Evolutionary conservation across 2,329 filamentous ascomycete species (phyloP).

Genomic region (Pseudocercospora cruenta): DNA sequence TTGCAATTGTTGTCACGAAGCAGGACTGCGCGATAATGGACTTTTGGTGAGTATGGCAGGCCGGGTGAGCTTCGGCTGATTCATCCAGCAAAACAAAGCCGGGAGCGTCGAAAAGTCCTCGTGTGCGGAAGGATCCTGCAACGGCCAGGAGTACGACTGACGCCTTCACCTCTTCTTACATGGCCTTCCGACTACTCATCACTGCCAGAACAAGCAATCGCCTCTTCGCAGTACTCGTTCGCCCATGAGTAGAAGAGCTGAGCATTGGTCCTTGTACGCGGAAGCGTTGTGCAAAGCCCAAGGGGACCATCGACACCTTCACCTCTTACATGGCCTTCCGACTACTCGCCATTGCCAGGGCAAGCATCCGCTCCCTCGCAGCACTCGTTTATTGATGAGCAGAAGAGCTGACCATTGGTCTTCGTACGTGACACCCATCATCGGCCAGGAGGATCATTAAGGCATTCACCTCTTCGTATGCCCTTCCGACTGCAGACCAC

Average conservation of each 20-base stretch:
- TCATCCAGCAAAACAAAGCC: background rate
- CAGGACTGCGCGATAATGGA: background rate
- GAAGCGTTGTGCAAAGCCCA: background rate
- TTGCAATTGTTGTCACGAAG: background rate
- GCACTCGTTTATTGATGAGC: no score
- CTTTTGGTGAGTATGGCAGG: background rate
- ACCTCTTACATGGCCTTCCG: no score
- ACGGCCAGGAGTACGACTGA: background rate
- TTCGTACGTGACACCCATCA: no score
- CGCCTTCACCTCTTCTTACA: background rate
- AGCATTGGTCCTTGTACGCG: background rate
- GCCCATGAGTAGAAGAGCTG: background rate
- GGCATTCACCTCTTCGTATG: no score
- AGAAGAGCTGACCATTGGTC: no score
- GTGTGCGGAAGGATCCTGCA: background rate
- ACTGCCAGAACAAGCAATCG: background rate
- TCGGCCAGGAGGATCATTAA: no score
- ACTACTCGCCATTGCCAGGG: no score
- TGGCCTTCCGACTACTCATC: background rate
- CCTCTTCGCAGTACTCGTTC: background rate
- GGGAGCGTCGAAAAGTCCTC: background rate
- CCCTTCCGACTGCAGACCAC: no score
- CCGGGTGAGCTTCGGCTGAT: background rate
- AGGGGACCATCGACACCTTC: no score
- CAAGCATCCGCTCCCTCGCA: no score